Evolutionary conservation across 495 filamentous ascomycete species (phyloP), one percentile per base, ranked within the genome.

Genomic region (Beverwykella pulmonaria): DNA sequence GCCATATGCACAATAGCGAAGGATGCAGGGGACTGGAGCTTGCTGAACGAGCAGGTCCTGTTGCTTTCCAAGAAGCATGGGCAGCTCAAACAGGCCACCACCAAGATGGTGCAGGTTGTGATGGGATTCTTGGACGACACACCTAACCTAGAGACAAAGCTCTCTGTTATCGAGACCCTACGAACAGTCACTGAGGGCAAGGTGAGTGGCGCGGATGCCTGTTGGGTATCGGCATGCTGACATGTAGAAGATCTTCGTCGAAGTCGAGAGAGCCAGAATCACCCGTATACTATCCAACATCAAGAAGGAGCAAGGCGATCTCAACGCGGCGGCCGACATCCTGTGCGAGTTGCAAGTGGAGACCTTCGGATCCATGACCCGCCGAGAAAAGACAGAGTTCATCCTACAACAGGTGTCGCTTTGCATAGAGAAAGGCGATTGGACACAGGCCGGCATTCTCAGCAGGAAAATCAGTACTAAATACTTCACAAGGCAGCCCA

Each of bases 41-140:
- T 98, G 66, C 84, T 98, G 72, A 98, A 95, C 74, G 94, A 98
- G 79, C 93, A 98, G 78, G 91, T 97, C 62, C 83, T 96, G 54
- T 83, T 97, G 52, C 86, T 98, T 50, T 97, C 93, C 66, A 98
- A 97, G 87, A 98, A 98, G 82, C 94, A 98, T 91, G 90, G 92
- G 71, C 94, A 98, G 81, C 93, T 98, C 78, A 97, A 97, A 78
- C 95, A 97, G 81, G 94, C 94, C 71, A 92, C 90, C 66, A 98
- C 94, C 68, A 93, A 92, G 83, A 98, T 98, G 94, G 94, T 98
- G 47, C 94, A 98, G 82, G 88, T 87, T 56, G 92, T 96, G 58
- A 96, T 98, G 91, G 82, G 79, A 49, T 97, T 97, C 76, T 79
- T 98, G 75, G 90, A 96, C 73, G 84, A 90, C 52, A 83, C 86